Base-by-base conservation (phyloP, 345 rosid species). In the Eucalyptus cloeziana region DNA sequence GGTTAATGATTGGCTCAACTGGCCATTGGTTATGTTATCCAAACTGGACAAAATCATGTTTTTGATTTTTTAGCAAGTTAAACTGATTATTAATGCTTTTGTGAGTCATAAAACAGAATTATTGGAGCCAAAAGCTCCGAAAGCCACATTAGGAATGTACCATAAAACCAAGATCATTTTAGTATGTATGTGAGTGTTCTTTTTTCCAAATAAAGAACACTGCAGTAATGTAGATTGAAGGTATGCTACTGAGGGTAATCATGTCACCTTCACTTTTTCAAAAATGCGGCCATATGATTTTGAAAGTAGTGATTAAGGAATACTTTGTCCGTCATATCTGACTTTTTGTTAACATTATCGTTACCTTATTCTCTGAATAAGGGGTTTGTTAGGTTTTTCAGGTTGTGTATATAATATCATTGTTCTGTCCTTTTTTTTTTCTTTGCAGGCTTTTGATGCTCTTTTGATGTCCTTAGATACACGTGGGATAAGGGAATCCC, bases 401-500 rank as follows among this genome's bases (percentile, higher is more conserved):
- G 85, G 85, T 21, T 40, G 47, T 37, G 27, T 40, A 33, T n/a
- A 33, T 58, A 76, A 47, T 86, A 47, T 37, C 49, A 21, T 56
- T 12, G 40, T 43, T 85, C 33, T n/a, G 25, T 21, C 25, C 25
- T 69, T 37, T 50, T 49, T 87, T 67, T 31, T 37, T 87, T 88
- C 45, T 87, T 17, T 43, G 90, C 91, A 98, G 99, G 99, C 96
- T 56, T 97, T 98, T 85, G 99, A 98, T 94, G 93, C 95, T 87
- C 95, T 98, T 56, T 90, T 95, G 90, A 93, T 94, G 85, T 97
- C 99, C 86, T 91, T 98, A 93, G 99, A 97, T 91, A 88, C 92
- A 87, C 99, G 99, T 37, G 99, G 99, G 90, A 90, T 96, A 86
- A 95, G 99, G 91, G 99, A 98, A 89, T 97, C 99, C 67, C 99